Conservation (phyloP, 192 early-diverging fungal genomes). For the Diversispora eburnea region DNA sequence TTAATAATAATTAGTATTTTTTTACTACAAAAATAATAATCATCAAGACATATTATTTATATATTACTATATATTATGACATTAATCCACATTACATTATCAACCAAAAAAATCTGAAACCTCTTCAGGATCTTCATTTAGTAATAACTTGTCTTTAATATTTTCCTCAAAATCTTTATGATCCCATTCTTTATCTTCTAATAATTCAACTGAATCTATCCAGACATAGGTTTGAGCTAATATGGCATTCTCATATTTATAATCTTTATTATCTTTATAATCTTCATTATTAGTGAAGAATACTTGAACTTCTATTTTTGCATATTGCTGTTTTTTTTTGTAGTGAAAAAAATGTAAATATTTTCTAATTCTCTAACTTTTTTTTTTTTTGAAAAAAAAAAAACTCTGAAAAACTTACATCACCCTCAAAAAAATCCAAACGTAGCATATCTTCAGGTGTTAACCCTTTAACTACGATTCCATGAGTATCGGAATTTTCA, state of each 20-base stretch:
- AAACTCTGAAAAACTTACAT: conserved; percentile 5
- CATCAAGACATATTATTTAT: no score
- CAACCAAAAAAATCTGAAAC: no score
- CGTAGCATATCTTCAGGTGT: conserved; percentile 2
- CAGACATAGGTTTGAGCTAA: conserved; percentile 8
- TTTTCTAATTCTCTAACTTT: neutral
- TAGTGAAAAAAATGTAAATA: neutral
- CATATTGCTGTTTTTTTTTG: neutral
- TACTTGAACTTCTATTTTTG: neutral
- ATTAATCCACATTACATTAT: no score
- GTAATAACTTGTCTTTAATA: no score
- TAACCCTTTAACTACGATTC: neutral
- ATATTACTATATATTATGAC: no score
- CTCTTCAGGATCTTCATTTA: no score
- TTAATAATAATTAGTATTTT: no score
- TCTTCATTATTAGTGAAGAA: neutral
- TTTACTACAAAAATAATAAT: no score
- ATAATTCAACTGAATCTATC: neutral
- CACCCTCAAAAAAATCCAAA: conserved; percentile 7
- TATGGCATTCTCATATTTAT: neutral
- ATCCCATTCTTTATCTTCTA: conserved; percentile 1
- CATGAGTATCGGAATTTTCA: neutral
- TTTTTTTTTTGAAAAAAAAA: neutral
- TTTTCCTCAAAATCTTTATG: neutral
- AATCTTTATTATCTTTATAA: no score